Base-by-base conservation (phyloP, 768 basidiomycete species). In the Lactarius psammicola region DNA sequence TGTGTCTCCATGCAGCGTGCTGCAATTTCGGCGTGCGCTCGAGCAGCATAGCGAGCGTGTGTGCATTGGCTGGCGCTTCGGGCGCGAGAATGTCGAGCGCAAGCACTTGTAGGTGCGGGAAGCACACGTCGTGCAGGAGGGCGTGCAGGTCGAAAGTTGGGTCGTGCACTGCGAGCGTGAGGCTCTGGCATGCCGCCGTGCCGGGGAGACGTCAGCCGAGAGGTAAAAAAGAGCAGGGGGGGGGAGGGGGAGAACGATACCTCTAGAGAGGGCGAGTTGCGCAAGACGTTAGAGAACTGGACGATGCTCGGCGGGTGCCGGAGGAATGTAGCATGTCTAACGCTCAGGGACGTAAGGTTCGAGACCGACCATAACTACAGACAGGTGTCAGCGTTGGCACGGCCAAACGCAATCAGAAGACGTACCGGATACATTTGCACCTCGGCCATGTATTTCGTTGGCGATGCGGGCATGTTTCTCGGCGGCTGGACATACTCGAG, bases 351-450 rank as follows among this genome's bases (percentile, higher is more conserved):
- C 3, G 63, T 64, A 6, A 60, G 49, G 17, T 59, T 54, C 23
- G 56, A 58, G 34, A 64, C 23, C 2, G 63, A 31, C 63, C 49
- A 64, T 11, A 64, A 11, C 63, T 64, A 36, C 36, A 4, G 4
- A n/a, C 18, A n/a, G n/a, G n/a, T 4, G 15, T 59, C 44, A 38
- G 10, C 18, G 4, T 4, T 8, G 9, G 17, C 20, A 54, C 0
- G 26, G 9, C 11, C 0, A 17, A 20, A 2, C 13, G 4, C 1
- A 15, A 15, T 33, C 33, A 23, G n/a, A 9, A 20, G 17, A 64
- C 58, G 49, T 18, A 64, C 57, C 46, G 49, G 58, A 36, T 55
- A 36, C 23, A 59, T 7, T 2, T 13, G 56, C 2, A 59, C 33
- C 5, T 53, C 58, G 11, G 28, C 38, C 6, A 15, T 26, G 20